A percentile compares a stretch with the other conserved stretches of the same genome.
These are phyloP conservation scores for Flaveria floridana DNA, from an alignment of 140 eudicot species.

Conservation along the genomic window DNA sequence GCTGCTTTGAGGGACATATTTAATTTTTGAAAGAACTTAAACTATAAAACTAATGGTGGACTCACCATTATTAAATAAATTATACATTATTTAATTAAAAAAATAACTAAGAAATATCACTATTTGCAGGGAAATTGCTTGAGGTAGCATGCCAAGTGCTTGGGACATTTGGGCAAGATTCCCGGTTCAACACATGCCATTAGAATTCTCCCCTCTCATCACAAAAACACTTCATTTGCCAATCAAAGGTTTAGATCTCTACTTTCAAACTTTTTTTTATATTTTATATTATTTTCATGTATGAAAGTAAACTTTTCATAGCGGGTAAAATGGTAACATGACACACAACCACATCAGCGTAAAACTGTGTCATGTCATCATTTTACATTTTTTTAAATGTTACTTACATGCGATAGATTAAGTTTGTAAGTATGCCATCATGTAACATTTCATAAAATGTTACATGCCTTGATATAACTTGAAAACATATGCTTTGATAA, in stretches of 20 bases:
- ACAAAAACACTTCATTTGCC: constrained; percentile 27
- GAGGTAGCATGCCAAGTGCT: constrained; percentile 53
- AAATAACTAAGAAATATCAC: neutral
- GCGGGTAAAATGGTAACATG: too few relatives aligned
- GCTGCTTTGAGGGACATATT: constrained; percentile 22
- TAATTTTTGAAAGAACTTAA: constrained; percentile 24
- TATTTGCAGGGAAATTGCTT: constrained; percentile 47
- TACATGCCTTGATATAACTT: too few relatives aligned
- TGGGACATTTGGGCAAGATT: constrained; percentile 48
- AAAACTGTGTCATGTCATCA: too few relatives aligned
- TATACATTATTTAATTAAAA: neutral
- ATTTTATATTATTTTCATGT: neutral
- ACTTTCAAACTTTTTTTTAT: neutral
- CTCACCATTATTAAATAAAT: neutral
- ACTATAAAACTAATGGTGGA: constrained; percentile 15
- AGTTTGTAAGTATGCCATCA: too few relatives aligned
- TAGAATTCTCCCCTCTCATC: constrained; percentile 25
- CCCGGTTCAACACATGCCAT: constrained; percentile 49
- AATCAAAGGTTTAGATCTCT: constrained; percentile 33
- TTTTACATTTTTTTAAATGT: too few relatives aligned
- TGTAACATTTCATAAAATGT: too few relatives aligned
- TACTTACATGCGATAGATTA: too few relatives aligned
- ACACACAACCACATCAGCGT: too few relatives aligned
- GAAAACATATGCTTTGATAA: too few relatives aligned
- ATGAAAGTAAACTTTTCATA: too few relatives aligned